phyloP scores from a whole-genome alignment of 2,329 filamentous ascomycete genomes.

The Drechslerella coelobrocha region DNA sequence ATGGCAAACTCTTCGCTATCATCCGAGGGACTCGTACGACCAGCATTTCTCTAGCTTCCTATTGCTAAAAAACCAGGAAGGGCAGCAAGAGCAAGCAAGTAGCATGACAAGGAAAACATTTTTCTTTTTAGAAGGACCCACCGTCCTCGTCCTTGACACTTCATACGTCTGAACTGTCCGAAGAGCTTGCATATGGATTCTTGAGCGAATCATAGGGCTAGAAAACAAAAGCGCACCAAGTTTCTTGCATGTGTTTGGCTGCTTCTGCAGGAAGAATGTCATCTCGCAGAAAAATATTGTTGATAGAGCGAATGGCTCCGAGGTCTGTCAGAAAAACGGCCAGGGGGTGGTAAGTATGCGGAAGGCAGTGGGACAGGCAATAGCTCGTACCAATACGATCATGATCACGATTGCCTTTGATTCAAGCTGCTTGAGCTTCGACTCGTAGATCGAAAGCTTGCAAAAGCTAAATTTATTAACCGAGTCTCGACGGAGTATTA shows the following conservation, averaged over 20 bases:
- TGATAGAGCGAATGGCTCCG: constrained; percentile 32
- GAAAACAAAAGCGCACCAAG: constrained; percentile 46
- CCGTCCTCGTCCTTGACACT: constrained; percentile 39
- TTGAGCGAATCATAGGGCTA: constrained; percentile 40
- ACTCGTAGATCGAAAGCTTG: not conserved
- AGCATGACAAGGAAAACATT: constrained; percentile 20
- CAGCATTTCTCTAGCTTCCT: constrained; percentile 16
- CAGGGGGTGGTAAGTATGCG: constrained; percentile 12
- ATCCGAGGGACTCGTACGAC: no score
- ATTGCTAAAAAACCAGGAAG: constrained; percentile 8
- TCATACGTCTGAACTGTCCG: constrained; percentile 50
- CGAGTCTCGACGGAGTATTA: not conserved
- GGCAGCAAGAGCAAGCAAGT: constrained; percentile 1
- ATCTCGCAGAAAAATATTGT: constrained; percentile 37
- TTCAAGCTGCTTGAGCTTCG: not conserved
- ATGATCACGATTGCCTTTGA: not conserved
- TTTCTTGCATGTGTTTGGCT: constrained; percentile 41
- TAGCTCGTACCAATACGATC: not conserved
- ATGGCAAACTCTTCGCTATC: constrained; percentile 35
- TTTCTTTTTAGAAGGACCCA: constrained; percentile 24
- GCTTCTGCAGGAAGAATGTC: constrained; percentile 50
- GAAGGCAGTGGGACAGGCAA: not conserved
- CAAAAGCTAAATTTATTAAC: not conserved
- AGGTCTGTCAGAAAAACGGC: constrained; percentile 42
- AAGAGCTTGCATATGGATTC: constrained; percentile 31